Percentiles rank a stretch among this genome's conserved stretches.
phyloP scores from a whole-genome alignment of 2,329 filamentous ascomycete genomes.

The Plectosphaerella plurivora region DNA sequence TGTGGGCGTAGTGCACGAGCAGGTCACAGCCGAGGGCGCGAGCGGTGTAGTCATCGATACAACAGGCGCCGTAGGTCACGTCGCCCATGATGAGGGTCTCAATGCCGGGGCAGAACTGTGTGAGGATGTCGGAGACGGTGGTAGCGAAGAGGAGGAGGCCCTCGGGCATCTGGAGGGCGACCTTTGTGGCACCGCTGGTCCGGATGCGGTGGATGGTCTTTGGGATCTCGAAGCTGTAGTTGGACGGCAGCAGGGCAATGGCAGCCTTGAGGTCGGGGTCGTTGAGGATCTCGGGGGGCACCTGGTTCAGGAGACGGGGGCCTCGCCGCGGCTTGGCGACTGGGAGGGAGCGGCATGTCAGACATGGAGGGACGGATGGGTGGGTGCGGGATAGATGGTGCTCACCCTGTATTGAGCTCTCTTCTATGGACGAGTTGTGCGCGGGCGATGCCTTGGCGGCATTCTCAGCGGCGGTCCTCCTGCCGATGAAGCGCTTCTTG shows the following conservation, averaged over 20 bases:
- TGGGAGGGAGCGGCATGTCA: not conserved
- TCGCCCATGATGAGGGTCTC: constrained; percentile 99
- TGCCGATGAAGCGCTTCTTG: constrained; percentile 87
- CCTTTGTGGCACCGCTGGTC: constrained; percentile 69
- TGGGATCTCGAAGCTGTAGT: constrained; percentile 97
- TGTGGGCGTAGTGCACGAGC: constrained; percentile 94
- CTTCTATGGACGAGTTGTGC: constrained; percentile 37
- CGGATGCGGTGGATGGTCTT: constrained; percentile 96
- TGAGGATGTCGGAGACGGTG: constrained; percentile 94
- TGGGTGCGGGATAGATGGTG: not conserved
- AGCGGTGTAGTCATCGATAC: constrained; percentile 97
- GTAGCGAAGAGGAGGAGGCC: constrained; percentile 93
- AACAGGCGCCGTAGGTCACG: constrained; percentile 97
- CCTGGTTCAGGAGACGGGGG: constrained; percentile 82
- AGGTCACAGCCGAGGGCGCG: constrained; percentile 90
- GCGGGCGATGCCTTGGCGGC: constrained; percentile 36
- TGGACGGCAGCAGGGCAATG: constrained; percentile 80
- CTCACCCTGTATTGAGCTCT: constrained; percentile 55
- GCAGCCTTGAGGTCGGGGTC: constrained; percentile 83
- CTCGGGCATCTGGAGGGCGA: constrained; percentile 97
- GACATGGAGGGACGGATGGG: not conserved
- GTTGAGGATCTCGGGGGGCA: constrained; percentile 81
- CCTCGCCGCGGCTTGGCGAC: constrained; percentile 68
- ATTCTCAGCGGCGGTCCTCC: constrained; percentile 65
- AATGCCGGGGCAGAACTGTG: constrained; percentile 85